These are phyloP conservation scores for Physcomitrium patens DNA, from an alignment of 225 moss, liverwort and hornwort species.

Conservation along the genomic window DNA sequence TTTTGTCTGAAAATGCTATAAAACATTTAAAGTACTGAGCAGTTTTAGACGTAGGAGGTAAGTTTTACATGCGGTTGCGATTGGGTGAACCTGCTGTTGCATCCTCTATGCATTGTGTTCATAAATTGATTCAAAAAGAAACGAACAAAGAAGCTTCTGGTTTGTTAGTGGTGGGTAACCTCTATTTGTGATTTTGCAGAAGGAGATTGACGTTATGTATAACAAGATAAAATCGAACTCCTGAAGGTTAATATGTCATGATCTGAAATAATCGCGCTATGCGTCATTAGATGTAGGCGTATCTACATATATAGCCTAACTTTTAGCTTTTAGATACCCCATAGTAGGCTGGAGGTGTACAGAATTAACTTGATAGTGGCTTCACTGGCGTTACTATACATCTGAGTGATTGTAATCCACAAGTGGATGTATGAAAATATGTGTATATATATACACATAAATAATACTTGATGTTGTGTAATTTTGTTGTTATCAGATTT, in stretches of 20 bases:
- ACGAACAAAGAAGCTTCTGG: slow-evolving; percentile 4
- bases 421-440: too few species aligned
- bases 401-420: too few species aligned
- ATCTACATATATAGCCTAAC: neutral
- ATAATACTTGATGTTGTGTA: too few species aligned
- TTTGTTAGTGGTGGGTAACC: slow-evolving; percentile 1
- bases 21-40: neutral
- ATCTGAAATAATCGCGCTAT: slow-evolving; percentile 17
- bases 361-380: neutral
- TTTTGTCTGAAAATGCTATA: neutral
- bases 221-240: slow-evolving; percentile 42
- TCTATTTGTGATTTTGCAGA: slow-evolving; percentile 48
- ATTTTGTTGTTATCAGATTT: too few species aligned
- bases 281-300: neutral
- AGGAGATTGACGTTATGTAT: slow-evolving; percentile 60
- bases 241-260: slow-evolving; percentile 23
- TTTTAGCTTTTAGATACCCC: slow-evolving; percentile 3
- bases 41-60: neutral
- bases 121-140: neutral
- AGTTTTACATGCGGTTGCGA: neutral
- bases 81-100: slow-evolving; percentile 7
- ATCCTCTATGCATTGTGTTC: neutral
- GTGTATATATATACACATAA: too few species aligned
- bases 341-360: slow-evolving; percentile 22
- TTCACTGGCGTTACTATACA: too few species aligned